Percentiles rank a stretch among this genome's conserved stretches.
phyloP scores from a whole-genome alignment of 2,329 filamentous ascomycete species.

The Juglanconis oblonga region DNA sequence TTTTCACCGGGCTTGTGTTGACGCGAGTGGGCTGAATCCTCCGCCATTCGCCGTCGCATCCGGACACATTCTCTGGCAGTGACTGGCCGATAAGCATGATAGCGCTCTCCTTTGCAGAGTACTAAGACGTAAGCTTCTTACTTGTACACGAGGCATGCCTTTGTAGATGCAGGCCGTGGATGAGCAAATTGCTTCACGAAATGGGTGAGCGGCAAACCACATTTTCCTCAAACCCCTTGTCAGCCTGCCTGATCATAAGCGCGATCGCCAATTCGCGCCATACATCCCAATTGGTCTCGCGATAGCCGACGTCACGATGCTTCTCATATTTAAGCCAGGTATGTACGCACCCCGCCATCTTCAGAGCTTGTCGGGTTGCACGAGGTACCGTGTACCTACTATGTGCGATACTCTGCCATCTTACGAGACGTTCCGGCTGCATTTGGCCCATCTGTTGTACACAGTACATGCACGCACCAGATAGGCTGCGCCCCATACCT shows the following conservation, averaged over 20 bases:
- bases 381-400: constrained; percentile 1
- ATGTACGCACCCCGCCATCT: constrained; percentile 1
- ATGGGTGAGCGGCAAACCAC: background rate
- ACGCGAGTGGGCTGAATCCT: background rate
- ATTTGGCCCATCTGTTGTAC: background rate
- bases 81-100: background rate
- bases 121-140: background rate
- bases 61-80: background rate
- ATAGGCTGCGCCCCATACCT: constrained; percentile 15
- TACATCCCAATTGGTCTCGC: background rate
- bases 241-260: constrained; percentile 8
- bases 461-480: constrained; percentile 11
- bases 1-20: background rate
- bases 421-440: constrained; percentile 4
- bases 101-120: background rate
- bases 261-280: constrained; percentile 15
- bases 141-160: background rate
- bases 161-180: background rate
- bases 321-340: background rate
- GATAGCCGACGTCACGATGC: constrained; percentile 14
- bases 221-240: background rate
- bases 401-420: background rate
- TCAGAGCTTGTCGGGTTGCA: background rate
- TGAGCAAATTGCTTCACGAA: background rate
- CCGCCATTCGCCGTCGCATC: background rate